A percentile compares a stretch with the other conserved stretches of the same genome.
Conservation (phyloP, 2,329 filamentous ascomycete genomes). For the Botrytis galanthina region DNA sequence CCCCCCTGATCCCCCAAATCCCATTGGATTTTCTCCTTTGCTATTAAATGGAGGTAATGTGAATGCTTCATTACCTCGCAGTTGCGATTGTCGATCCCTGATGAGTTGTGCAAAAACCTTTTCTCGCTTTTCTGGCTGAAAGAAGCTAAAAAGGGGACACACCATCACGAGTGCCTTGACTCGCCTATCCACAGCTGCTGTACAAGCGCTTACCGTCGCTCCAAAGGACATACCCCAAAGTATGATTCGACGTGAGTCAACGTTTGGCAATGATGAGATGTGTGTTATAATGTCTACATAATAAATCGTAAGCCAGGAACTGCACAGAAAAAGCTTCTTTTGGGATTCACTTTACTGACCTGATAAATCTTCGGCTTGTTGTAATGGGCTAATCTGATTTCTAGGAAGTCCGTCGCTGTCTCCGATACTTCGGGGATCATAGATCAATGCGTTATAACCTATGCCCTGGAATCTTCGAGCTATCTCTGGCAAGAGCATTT, state of each 20-base stretch:
- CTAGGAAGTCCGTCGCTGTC: slow-evolving; percentile 37
- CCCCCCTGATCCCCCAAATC: not conserved
- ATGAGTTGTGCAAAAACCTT: not conserved
- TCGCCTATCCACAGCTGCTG: slow-evolving; percentile 42
- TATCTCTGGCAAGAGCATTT: slow-evolving; percentile 23
- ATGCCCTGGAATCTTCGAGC: slow-evolving; percentile 27
- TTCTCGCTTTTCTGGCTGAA: not conserved
- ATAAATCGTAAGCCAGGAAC: not conserved
- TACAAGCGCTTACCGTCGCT: slow-evolving; percentile 33
- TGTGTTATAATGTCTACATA: not conserved
- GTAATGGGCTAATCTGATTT: slow-evolving; percentile 37
- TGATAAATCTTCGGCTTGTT: slow-evolving; percentile 37
- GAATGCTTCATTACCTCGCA: slow-evolving; percentile 6
- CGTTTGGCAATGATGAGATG: not conserved
- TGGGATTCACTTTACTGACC: not conserved
- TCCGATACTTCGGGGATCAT: slow-evolving; percentile 40
- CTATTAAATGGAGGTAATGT: not conserved
- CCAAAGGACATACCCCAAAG: not conserved
- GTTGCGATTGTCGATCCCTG: slow-evolving; percentile 1
- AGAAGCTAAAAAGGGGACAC: slow-evolving; percentile 22
- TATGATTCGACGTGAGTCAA: not conserved
- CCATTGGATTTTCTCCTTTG: slow-evolving; percentile 9
- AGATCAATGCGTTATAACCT: slow-evolving; percentile 40
- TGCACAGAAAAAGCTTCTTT: not conserved
- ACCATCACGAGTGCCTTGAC: slow-evolving; percentile 40